These are phyloP conservation scores for Leishmania turanica DNA, from an alignment of 208 protist genomes.

Conservation along the genomic window DNA sequence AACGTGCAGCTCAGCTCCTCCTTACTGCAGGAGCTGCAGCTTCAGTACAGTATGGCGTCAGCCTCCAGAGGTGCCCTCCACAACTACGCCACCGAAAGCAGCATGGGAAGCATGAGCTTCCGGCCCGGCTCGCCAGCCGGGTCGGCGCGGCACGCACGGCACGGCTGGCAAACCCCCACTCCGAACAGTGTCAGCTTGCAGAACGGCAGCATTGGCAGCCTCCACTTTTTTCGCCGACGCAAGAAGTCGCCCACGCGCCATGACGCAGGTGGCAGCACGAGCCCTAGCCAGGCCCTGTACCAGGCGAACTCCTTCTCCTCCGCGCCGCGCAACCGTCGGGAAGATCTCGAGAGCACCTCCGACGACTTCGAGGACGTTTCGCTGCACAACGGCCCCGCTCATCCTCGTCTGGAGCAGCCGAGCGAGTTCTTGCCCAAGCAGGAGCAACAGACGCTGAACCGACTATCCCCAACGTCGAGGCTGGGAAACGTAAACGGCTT, in stretches of 20 bases:
- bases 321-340: slow-evolving; percentile 6
- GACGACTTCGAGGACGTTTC: slow-evolving; percentile 44
- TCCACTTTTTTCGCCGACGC: slow-evolving; percentile 8
- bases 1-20: slow-evolving; percentile 27
- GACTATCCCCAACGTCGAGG: slow-evolving; percentile 1
- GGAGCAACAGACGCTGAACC: not conserved
- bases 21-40: slow-evolving; percentile 24
- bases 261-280: slow-evolving; percentile 1
- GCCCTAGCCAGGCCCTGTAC: not conserved
- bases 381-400: slow-evolving; percentile 16
- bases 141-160: slow-evolving; percentile 19
- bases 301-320: not conserved
- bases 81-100: slow-evolving; percentile 17
- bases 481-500: slow-evolving; percentile 2
- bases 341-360: slow-evolving; percentile 41
- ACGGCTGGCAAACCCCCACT: slow-evolving; percentile 7
- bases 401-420: not conserved
- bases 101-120: slow-evolving; percentile 26
- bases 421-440: slow-evolving; percentile 4
- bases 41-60: slow-evolving; percentile 19
- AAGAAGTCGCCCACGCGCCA: not conserved
- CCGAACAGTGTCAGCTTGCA: slow-evolving; percentile 7
- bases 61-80: not conserved
- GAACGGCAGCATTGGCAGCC: not conserved
- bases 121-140: slow-evolving; percentile 26